Evolutionary conservation across 345 rosid species (phyloP), one percentile per base, ranked within the genome.

Genomic region (Brassica incana): DNA sequence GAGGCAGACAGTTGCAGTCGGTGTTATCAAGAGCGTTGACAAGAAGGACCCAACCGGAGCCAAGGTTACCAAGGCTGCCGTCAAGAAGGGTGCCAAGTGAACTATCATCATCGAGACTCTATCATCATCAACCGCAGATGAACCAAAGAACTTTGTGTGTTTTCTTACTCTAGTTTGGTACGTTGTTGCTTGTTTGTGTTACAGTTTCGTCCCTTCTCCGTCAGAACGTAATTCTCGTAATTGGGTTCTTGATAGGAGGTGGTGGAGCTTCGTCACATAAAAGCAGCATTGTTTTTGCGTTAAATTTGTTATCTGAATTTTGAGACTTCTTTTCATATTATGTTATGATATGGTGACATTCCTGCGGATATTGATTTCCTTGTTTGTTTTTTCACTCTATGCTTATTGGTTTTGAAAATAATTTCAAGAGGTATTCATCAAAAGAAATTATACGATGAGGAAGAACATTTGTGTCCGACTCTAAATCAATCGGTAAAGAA

Each of bases 21-120:
- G 48, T 43, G 48, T 43, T 4, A 43, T 43, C 48, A 43, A 43
- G 48, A 43, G 48, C 48, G 48, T 43, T 3, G 48, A 43, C 48
- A 43, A 43, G 48, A 43, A 43, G 48, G 48, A 43, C 48, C 48
- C 48, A 10, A 43, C 48, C 48, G 48, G 48, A 43, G 48, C 48
- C 14, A 43, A 43, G 48, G 48, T 43, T 12, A 43, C 48, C 48
- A 43, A 43, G 48, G 48, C 48, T 9, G 48, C 74, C 54, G 54
- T 48, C 54, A 48, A 48, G 54, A 91, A 89, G 96, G 96, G 89
- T 0, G 96, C 89, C 89, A 91, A 90, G 85, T 90, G 90, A 90
- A 84, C 71, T 75, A 6, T 0, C 0, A 50, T 27, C 5, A 4
- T 0, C 9, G 6, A 43, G 2, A 1, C 23, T 14, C 38, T n/a